Percentiles rank a stretch among this genome's conserved stretches.
These are phyloP conservation scores for Salix exigua DNA, from an alignment of 345 rosid genomes.

Conservation along the genomic window DNA sequence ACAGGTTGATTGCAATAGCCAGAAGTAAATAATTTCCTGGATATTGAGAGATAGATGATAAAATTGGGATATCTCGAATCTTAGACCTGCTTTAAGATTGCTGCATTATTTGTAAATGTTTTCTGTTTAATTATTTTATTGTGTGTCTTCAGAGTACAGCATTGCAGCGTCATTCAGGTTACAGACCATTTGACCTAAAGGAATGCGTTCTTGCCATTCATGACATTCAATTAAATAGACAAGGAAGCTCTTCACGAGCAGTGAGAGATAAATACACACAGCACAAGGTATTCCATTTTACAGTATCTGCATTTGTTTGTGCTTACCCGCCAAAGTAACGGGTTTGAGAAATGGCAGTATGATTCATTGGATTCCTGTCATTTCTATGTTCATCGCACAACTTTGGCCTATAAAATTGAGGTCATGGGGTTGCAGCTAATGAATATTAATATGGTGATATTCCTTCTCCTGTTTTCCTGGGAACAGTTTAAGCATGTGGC, in stretches of 20 bases:
- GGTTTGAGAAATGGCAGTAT: background rate
- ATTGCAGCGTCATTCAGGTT: slow-evolving; percentile 19
- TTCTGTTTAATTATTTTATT: background rate
- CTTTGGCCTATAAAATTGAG: background rate
- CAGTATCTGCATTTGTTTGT: background rate
- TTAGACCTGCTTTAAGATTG: background rate
- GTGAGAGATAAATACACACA: slow-evolving; percentile 17
- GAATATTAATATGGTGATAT: background rate
- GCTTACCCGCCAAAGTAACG: background rate
- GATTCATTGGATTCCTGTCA: background rate
- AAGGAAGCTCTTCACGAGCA: slow-evolving; percentile 4
- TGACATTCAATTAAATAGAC: slow-evolving; percentile 14
- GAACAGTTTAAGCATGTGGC: slow-evolving; percentile 18
- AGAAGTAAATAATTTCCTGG: background rate
- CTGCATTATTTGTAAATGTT: background rate
- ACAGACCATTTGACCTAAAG: slow-evolving; percentile 19
- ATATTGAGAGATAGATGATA: background rate
- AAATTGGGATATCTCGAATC: background rate
- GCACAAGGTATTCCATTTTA: slow-evolving; percentile 12
- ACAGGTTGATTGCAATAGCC: background rate
- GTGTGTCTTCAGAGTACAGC: slow-evolving; percentile 13
- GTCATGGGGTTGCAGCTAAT: background rate
- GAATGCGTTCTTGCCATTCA: slow-evolving; percentile 21
- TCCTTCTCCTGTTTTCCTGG: background rate
- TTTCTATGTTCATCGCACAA: background rate